phyloP scores from a whole-genome alignment of 306 rosid species.

The Carpinus viminea region DNA sequence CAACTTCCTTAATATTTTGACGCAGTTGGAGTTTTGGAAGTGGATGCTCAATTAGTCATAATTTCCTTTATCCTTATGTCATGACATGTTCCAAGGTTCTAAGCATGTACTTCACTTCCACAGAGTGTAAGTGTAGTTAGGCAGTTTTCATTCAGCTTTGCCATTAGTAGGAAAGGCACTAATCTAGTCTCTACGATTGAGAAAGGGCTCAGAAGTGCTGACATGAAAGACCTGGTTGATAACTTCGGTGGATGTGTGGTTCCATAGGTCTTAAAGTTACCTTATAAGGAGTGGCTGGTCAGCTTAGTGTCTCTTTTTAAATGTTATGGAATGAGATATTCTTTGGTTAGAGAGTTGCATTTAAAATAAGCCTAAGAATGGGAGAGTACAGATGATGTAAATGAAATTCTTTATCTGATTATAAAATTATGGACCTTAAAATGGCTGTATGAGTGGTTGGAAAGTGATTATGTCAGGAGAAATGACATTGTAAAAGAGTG shows the following conservation, averaged over 20 bases:
- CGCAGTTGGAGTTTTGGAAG: background rate
- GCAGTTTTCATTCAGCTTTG: background rate
- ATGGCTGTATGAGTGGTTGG: background rate
- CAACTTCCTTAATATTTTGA: background rate
- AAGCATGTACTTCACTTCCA: background rate
- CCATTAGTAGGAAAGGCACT: background rate
- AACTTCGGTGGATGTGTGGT: background rate
- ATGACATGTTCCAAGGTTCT: background rate
- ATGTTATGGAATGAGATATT: background rate
- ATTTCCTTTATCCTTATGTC: background rate
- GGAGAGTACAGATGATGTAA: background rate
- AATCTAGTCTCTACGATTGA: background rate
- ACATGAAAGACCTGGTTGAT: background rate
- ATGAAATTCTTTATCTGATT: background rate
- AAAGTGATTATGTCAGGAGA: background rate
- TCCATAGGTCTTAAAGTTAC: background rate
- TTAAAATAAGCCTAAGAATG: background rate
- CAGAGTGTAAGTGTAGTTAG: background rate
- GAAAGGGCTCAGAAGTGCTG: background rate
- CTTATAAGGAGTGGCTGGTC: background rate
- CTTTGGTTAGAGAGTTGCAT: background rate
- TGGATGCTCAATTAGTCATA: background rate
- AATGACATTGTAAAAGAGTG: background rate
- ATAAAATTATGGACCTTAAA: background rate
- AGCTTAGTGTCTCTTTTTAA: background rate